Evolutionary conservation across 2,329 filamentous ascomycete species (phyloP), one percentile per base, ranked within the genome.

Genomic region (Colletotrichum higginsianum): DNA sequence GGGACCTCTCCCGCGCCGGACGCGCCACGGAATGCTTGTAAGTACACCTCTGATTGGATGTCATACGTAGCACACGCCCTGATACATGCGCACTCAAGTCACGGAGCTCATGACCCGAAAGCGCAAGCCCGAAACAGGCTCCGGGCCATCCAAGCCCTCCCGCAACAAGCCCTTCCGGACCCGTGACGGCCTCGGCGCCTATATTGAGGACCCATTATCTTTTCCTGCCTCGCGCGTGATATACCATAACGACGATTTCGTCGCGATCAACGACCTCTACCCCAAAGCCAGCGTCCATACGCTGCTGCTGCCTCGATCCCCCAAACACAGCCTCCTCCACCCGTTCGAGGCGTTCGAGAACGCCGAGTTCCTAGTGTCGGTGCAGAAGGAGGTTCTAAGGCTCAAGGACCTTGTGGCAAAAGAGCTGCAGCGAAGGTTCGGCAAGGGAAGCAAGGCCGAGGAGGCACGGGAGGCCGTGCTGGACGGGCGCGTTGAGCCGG

Each of bases 221-320:
- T 92, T 90, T 74, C 87, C 91, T 1, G 78, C 88, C 1, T 87
- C 86, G 6, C 83, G 87, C 11, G 88, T 95, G 23, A 86, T 96
- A 75, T 91, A 90, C 76, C 85, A 92, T 82, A 90, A 89, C 76
- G 85, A 89, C 13, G 84, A 90, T 72, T 94, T 93, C 75, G 93
- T 95, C 66, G 88, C 90, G 23, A 93, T 98, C 80, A 88, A 92
- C 76, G 96, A 99, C 83, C 85, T 90, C 73, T 99, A 90, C 79
- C 95, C 96, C 11, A 99, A 98, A 82, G 90, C 93, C 4, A 90
- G 89, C 4, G 86, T 98, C 4, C 96, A 99, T 83, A 87, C 94
- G 1, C 92, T 99, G 3, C 89, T 98, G n/a, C 90, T 98, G 6
- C 94, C 95, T 8, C 92, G 95, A 61, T 89, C 92, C 50, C 78